These are phyloP conservation scores for Amanita pseudoporphyria DNA, from an alignment of 768 basidiomycete species.

Conservation along the genomic window DNA sequence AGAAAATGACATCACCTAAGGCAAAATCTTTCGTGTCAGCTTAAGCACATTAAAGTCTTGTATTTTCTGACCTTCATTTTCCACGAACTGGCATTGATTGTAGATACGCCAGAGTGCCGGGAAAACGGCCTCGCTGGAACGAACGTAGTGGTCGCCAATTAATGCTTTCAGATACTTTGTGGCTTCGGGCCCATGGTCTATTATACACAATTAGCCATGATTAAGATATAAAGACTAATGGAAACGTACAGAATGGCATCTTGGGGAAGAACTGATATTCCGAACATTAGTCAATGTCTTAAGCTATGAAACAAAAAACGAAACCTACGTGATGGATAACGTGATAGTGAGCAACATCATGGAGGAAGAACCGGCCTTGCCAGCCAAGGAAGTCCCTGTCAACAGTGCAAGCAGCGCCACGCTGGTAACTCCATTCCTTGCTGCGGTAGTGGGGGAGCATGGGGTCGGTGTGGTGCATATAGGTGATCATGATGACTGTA, in stretches of 20 bases:
- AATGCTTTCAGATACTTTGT: conserved; percentile 39
- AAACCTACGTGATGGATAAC: conserved; percentile 47
- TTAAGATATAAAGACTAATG: background rate
- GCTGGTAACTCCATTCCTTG: conserved; percentile 49
- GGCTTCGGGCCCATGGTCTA: conserved; percentile 42
- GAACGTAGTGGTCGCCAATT: conserved; percentile 42
- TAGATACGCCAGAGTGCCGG: conserved; percentile 45
- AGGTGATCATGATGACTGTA: conserved; percentile 44
- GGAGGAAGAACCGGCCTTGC: conserved; percentile 61
- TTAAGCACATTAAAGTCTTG: background rate
- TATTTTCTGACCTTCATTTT: conserved; percentile 34
- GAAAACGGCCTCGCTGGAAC: conserved; percentile 29
- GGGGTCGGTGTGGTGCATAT: conserved; percentile 59
- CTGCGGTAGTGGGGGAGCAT: conserved; percentile 47
- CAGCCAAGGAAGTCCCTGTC: conserved; percentile 51
- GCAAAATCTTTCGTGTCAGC: background rate
- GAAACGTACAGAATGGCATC: conserved; percentile 43
- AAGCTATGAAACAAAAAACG: background rate
- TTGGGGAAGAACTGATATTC: conserved; percentile 47
- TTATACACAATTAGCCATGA: conserved; percentile 1
- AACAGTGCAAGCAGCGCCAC: conserved; percentile 52
- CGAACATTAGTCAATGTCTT: background rate
- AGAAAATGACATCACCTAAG: conserved; percentile 34
- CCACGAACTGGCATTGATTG: conserved; percentile 48
- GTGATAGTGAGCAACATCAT: conserved; percentile 55